A percentile compares a stretch with the other conserved stretches of the same genome.
These are phyloP conservation scores for Petunia secreta DNA, from an alignment of 257 asterid genomes.

Conservation along the genomic window DNA sequence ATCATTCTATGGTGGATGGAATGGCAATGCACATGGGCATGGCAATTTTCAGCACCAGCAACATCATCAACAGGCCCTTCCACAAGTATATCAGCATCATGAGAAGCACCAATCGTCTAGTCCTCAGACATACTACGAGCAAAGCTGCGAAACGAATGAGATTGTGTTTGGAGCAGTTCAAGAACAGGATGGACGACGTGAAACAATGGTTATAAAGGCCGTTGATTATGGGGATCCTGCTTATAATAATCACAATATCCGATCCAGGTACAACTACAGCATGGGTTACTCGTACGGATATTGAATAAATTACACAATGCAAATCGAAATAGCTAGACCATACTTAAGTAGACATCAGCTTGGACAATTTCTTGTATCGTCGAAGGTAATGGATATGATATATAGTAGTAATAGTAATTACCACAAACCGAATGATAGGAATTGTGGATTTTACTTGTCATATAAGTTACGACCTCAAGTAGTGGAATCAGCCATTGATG, in stretches of 20 bases:
- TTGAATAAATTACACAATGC: slow-evolving; percentile 25
- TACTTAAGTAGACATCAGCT: not conserved
- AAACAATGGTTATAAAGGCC: slow-evolving; percentile 82
- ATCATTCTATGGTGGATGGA: slow-evolving; percentile 14
- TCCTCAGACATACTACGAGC: slow-evolving; percentile 69
- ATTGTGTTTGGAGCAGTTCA: slow-evolving; percentile 95
- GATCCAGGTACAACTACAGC: slow-evolving; percentile 72
- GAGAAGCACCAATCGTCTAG: slow-evolving; percentile 67
- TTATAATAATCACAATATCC: slow-evolving; percentile 46
- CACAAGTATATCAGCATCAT: slow-evolving; percentile 51
- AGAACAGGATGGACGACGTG: slow-evolving; percentile 76
- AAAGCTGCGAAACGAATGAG: slow-evolving; percentile 65
- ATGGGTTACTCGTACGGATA: slow-evolving; percentile 73
- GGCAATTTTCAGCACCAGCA: slow-evolving; percentile 41
- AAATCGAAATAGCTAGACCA: not conserved
- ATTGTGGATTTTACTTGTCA: not conserved
- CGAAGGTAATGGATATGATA: not conserved
- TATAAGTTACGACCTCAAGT: too few species aligned
- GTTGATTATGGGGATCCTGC: slow-evolving; percentile 72
- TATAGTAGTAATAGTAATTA: not conserved
- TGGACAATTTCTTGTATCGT: not conserved
- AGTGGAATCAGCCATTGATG: too few species aligned
- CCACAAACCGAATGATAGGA: not conserved
- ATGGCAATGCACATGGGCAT: slow-evolving; percentile 14
- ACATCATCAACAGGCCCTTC: slow-evolving; percentile 25